phyloP scores from a whole-genome alignment of 1,284 basidiomycete genomes.

The Agroathelia rolfsii region DNA sequence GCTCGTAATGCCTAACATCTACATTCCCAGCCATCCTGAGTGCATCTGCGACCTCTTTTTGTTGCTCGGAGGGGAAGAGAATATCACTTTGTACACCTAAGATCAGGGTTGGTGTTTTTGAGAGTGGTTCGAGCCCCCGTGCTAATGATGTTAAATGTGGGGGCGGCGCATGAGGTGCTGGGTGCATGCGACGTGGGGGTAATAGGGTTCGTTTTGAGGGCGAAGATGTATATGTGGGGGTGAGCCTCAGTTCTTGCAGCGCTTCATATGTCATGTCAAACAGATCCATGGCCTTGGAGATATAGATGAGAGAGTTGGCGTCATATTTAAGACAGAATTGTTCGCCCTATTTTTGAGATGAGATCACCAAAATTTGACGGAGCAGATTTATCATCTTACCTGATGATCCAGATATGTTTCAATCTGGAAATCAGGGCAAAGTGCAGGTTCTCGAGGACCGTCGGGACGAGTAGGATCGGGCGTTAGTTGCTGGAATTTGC shows the following conservation, averaged over 20 bases:
- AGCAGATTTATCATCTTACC: constrained; percentile 23
- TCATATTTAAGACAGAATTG: constrained; percentile 99
- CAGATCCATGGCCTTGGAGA: constrained; percentile 98
- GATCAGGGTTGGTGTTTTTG: constrained; percentile 75
- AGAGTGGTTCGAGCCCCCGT: constrained; percentile 71
- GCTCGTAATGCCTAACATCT: constrained; percentile 90
- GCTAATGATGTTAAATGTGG: constrained; percentile 78
- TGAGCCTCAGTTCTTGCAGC: constrained; percentile 56
- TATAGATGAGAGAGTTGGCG: constrained; percentile 97
- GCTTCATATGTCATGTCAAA: constrained; percentile 90
- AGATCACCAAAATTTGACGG: constrained; percentile 3
- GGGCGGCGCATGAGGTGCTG: constrained; percentile 55
- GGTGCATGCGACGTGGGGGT: constrained; percentile 33
- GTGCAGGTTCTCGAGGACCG: constrained; percentile 56
- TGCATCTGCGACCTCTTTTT: constrained; percentile 91
- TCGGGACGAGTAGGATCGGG: constrained; percentile 19
- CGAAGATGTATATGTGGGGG: constrained; percentile 22
- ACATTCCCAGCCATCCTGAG: constrained; percentile 83
- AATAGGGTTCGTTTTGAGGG: constrained; percentile 14
- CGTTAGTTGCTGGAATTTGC: constrained; percentile 44
- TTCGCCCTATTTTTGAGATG: constrained; percentile 50
- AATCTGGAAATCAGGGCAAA: constrained; percentile 97
- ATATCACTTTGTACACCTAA: constrained; percentile 97
- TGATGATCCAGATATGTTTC: constrained; percentile 99
- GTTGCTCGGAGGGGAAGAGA: constrained; percentile 95